Conservation (phyloP, 495 filamentous ascomycete genomes). For the Neurospora sp. region DNA sequence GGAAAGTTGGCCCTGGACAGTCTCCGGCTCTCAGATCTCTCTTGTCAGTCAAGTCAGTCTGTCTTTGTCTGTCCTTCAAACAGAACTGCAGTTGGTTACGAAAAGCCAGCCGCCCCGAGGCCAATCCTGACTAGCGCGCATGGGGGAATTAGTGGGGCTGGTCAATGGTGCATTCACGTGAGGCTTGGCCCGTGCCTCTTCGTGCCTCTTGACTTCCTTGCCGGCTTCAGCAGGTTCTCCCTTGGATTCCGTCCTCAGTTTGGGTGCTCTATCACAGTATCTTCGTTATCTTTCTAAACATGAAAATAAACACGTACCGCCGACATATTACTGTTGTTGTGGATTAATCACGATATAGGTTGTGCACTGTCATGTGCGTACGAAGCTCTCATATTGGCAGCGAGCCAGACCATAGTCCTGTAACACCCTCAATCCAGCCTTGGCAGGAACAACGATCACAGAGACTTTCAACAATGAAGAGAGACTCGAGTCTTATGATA, state of each 20-base stretch:
- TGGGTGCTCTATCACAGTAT: too few relatives aligned
- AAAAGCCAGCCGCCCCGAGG: conserved; percentile 17
- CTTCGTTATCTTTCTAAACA: too few relatives aligned
- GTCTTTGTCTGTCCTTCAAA: neutral
- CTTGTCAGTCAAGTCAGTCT: neutral
- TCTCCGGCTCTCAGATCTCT: neutral
- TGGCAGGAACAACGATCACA: neutral
- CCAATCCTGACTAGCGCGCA: conserved; percentile 10
- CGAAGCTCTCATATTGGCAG: neutral
- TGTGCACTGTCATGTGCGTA: neutral
- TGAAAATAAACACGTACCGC: too few relatives aligned
- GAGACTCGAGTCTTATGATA: neutral
- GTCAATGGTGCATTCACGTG: neutral
- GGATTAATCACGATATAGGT: neutral
- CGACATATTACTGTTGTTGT: too few relatives aligned
- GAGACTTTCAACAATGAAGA: neutral
- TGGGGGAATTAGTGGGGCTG: neutral
- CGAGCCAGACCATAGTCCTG: neutral
- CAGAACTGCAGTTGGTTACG: conserved; percentile 13
- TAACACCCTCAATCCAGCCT: neutral
- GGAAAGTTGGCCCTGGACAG: neutral
- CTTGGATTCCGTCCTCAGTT: neutral
- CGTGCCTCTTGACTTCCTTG: neutral
- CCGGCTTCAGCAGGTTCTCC: neutral
- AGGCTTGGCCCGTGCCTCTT: neutral